A percentile compares a stretch with the other conserved stretches of the same genome.
These are phyloP conservation scores for Termitomyces sp. DNA, from an alignment of 768 basidiomycete species.

Conservation along the genomic window DNA sequence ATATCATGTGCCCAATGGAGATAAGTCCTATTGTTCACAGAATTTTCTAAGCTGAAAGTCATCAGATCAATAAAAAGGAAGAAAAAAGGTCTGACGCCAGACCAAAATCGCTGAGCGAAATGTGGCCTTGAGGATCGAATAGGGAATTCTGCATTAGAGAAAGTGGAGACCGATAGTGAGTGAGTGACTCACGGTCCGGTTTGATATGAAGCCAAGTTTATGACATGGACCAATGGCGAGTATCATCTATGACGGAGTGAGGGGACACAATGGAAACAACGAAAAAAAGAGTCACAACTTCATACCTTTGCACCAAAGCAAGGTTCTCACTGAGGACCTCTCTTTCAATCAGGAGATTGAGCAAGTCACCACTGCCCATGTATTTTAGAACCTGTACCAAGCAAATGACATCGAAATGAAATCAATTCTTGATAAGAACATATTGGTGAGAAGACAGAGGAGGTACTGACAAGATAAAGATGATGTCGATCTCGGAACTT, in stretches of 20 bases:
- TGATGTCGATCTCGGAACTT: conserved; percentile 95
- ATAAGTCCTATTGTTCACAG: conserved; percentile 56
- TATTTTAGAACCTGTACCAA: conserved; percentile 75
- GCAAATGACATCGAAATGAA: conserved; percentile 56
- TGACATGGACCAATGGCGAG: conserved; percentile 92
- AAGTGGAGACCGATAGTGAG: conserved; percentile 12
- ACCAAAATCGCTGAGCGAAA: conserved; percentile 94
- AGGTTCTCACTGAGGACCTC: conserved; percentile 90
- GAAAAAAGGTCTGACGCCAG: conserved; percentile 67
- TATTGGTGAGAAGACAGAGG: conserved; percentile 25
- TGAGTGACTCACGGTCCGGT: conserved; percentile 62
- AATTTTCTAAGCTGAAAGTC: background rate
- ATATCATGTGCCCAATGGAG: conserved; percentile 96
- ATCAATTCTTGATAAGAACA: conserved; percentile 15
- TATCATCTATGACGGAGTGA: conserved; percentile 62
- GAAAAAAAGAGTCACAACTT: conserved; percentile 11
- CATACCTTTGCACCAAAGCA: conserved; percentile 81
- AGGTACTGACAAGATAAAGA: conserved; percentile 81
- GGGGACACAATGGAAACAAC: conserved; percentile 12
- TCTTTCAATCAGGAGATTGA: conserved; percentile 91
- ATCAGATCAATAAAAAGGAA: conserved; percentile 1
- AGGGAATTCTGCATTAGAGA: conserved; percentile 73
- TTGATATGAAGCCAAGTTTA: conserved; percentile 97
- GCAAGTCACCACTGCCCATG: conserved; percentile 95
- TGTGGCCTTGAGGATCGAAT: conserved; percentile 89